phyloP scores from a whole-genome alignment of 2,329 filamentous ascomycete genomes.

The Nigrospora osmanthi region DNA sequence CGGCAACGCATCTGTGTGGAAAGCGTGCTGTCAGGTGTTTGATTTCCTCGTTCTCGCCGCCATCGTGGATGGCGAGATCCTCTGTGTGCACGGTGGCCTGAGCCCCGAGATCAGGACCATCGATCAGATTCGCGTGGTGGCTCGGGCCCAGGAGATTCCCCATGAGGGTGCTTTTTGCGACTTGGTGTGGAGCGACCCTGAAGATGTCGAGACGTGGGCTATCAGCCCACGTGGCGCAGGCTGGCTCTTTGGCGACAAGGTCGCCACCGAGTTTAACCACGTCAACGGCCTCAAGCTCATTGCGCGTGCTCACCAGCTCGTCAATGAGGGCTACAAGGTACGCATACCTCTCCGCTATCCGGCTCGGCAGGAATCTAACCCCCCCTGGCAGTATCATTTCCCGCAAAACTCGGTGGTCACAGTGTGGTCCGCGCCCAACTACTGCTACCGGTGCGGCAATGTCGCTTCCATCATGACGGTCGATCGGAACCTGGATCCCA shows the following conservation, averaged over 20 bases:
- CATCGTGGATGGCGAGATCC: conserved; percentile 96
- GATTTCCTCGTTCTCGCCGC: conserved; percentile 95
- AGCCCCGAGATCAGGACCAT: conserved; percentile 92
- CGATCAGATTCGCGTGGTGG: conserved; percentile 98
- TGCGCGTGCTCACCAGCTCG: conserved; percentile 89
- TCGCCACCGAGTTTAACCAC: conserved; percentile 94
- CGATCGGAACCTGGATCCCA: conserved; percentile 74
- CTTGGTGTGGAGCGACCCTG: conserved; percentile 95
- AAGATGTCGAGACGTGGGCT: conserved; percentile 94
- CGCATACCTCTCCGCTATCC: conserved; percentile 34
- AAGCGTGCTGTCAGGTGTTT: conserved; percentile 98
- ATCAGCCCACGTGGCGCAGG: conserved; percentile 92
- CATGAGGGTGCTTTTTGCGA: conserved; percentile 98
- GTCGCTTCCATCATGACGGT: conserved; percentile 96
- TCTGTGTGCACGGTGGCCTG: conserved; percentile 91
- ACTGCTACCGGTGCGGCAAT: conserved; percentile 94
- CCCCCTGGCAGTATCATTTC: conserved; percentile 68
- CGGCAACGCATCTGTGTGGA: conserved; percentile 98
- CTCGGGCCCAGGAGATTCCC: conserved; percentile 93
- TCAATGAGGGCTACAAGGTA: conserved; percentile 99
- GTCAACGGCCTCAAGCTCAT: conserved; percentile 88
- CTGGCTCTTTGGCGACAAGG: conserved; percentile 93
- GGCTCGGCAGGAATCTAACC: conserved; percentile 15
- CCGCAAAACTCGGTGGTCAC: conserved; percentile 93
- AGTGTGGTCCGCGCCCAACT: conserved; percentile 97